Percentiles rank a stretch among this genome's conserved stretches.
Evolutionary conservation across 805 yeast species (phyloP).

Genomic region (Candida ascalaphidarum): DNA sequence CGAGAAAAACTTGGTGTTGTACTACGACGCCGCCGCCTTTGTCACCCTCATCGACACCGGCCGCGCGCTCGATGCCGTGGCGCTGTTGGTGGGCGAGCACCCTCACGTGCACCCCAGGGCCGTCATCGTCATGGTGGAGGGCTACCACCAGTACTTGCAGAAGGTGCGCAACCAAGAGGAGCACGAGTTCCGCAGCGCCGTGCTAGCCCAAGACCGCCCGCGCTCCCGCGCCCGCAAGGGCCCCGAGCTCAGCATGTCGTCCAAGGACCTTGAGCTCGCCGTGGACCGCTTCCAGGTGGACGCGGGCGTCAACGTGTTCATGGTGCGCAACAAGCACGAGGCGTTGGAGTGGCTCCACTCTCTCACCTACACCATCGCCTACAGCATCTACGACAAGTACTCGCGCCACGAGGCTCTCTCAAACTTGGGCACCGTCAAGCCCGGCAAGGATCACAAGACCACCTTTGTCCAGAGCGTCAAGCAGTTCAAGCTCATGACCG

Average conservation of each 20-base stretch:
- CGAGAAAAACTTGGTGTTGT: slow-evolving; percentile 38
- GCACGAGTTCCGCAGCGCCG: slow-evolving; percentile 26
- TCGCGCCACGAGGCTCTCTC: slow-evolving; percentile 48
- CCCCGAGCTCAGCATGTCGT: slow-evolving; percentile 5
- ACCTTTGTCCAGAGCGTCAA: slow-evolving; percentile 42
- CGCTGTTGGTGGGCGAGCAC: slow-evolving; percentile 2
- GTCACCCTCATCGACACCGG: too few relatives aligned
- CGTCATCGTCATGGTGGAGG: slow-evolving; percentile 40
- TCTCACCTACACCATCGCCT: slow-evolving; percentile 43
- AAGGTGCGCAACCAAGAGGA: slow-evolving; percentile 39
- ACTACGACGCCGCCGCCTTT: slow-evolving; percentile 40
- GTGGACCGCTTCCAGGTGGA: slow-evolving; percentile 39
- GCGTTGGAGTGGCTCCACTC: slow-evolving; percentile 45
- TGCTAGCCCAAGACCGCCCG: slow-evolving; percentile 3
- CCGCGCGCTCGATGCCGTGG: slow-evolving; percentile 2
- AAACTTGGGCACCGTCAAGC: slow-evolving; percentile 45
- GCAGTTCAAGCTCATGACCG: slow-evolving; percentile 53
- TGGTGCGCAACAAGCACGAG: slow-evolving; percentile 38
- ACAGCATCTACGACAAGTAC: slow-evolving; percentile 43
- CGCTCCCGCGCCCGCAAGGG: slow-evolving; percentile 1
- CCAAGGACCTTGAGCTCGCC: slow-evolving; percentile 30
- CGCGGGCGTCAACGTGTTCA: slow-evolving; percentile 42
- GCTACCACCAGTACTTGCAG: slow-evolving; percentile 37
- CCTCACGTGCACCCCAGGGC: too few relatives aligned
- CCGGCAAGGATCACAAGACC: slow-evolving; percentile 42